Percentiles rank a stretch among this genome's conserved stretches.
These are phyloP conservation scores for Phaeodactylum tricornutum DNA, from an alignment of 108 stramenopile species.

Conservation along the genomic window DNA sequence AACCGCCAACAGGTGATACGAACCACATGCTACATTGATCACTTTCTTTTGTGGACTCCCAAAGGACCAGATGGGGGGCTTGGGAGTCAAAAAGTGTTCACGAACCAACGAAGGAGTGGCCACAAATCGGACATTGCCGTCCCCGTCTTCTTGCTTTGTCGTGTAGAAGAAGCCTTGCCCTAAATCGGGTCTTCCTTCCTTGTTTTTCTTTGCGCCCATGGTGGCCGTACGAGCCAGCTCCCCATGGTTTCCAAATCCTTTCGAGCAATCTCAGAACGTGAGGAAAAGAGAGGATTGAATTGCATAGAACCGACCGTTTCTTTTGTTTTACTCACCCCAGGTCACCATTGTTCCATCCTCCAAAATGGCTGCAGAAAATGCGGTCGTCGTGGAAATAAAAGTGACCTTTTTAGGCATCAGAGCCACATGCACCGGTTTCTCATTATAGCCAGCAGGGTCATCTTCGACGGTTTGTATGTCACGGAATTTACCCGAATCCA, in stretches of 20 bases:
- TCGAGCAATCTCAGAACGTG: not conserved
- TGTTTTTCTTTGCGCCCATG: not conserved
- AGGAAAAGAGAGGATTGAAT: not conserved
- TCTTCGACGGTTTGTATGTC: conserved; percentile 23
- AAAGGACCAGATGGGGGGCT: conserved; percentile 12
- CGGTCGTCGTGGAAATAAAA: conserved; percentile 33
- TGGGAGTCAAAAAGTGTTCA: conserved; percentile 24
- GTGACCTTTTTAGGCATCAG: conserved; percentile 17
- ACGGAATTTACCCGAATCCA: conserved; percentile 42
- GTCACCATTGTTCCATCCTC: conserved; percentile 50
- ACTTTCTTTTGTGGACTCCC: conserved; percentile 17
- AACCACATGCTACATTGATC: conserved; percentile 65
- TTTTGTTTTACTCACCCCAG: conserved; percentile 32
- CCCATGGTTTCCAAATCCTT: conserved; percentile 14
- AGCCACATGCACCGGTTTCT: conserved; percentile 22
- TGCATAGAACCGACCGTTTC: not conserved
- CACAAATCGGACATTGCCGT: no score
- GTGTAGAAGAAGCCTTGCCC: not conserved
- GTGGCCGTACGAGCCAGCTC: conserved; percentile 21
- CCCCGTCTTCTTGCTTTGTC: not conserved
- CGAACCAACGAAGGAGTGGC: not conserved
- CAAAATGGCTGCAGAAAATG: conserved; percentile 44
- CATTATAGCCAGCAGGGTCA: conserved; percentile 11
- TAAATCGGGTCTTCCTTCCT: conserved; percentile 17
- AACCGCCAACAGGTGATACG: conserved; percentile 73